These are phyloP conservation scores for Cutaneotrichosporon arboriforme DNA, from an alignment of 1,284 basidiomycete genomes.

Conservation along the genomic window DNA sequence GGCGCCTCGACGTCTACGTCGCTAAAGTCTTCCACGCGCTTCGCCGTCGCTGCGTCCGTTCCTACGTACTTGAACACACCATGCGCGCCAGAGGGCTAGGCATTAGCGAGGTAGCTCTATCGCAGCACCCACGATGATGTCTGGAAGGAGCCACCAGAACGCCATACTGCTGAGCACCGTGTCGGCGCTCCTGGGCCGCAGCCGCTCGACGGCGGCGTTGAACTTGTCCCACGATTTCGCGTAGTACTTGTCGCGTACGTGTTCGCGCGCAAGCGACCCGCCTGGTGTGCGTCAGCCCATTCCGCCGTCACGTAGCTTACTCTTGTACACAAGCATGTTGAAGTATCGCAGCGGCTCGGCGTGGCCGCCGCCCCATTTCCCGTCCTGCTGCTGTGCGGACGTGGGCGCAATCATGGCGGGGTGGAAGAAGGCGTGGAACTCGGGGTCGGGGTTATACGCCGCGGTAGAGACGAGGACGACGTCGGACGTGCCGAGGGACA, in stretches of 20 bases:
- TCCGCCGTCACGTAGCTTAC: slow-evolving; percentile 45
- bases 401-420: slow-evolving; percentile 46
- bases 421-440: slow-evolving; percentile 53
- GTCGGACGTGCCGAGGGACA: slow-evolving; percentile 87
- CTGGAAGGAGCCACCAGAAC: slow-evolving; percentile 47
- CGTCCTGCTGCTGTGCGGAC: slow-evolving; percentile 15
- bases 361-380: slow-evolving; percentile 7
- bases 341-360: slow-evolving; percentile 39
- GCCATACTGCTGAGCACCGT: slow-evolving; percentile 53
- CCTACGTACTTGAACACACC: slow-evolving; percentile 38
- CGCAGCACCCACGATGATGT: slow-evolving; percentile 60
- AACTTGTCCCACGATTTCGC: slow-evolving; percentile 62
- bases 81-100: slow-evolving; percentile 32
- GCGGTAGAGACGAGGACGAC: slow-evolving; percentile 70
- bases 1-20: slow-evolving; percentile 58
- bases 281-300: slow-evolving; percentile 59
- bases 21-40: slow-evolving; percentile 36
- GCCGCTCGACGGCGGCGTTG: slow-evolving; percentile 58
- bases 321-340: slow-evolving; percentile 53
- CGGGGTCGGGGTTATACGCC: slow-evolving; percentile 47
- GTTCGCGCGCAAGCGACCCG: slow-evolving; percentile 72
- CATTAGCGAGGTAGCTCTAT: slow-evolving; percentile 55
- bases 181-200: slow-evolving; percentile 17
- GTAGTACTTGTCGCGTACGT: slow-evolving; percentile 66
- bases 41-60: slow-evolving; percentile 13